These are phyloP conservation scores for Phytophthora constricta DNA, from an alignment of 352 stramenopile species.

Conservation along the genomic window DNA sequence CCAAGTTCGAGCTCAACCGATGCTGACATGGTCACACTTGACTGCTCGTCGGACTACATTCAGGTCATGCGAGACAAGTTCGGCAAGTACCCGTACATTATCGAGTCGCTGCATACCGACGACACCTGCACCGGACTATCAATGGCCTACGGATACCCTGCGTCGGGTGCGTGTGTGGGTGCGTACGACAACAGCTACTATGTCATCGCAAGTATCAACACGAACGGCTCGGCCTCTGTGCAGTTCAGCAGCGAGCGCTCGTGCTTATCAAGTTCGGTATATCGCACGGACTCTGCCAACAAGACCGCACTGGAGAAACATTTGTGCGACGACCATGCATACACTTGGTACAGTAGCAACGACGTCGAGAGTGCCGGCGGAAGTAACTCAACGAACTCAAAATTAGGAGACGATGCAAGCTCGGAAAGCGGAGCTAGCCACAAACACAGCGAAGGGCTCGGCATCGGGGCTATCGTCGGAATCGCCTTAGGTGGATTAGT, in stretches of 20 bases:
- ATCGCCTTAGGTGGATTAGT: neutral
- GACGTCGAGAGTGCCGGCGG: neutral
- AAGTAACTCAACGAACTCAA: neutral
- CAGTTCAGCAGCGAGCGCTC: neutral
- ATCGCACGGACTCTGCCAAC: neutral
- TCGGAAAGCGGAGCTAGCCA: neutral
- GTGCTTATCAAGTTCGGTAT: neutral
- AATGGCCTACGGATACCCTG: neutral
- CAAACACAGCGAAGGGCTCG: neutral
- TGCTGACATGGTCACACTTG: neutral
- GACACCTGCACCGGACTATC: neutral
- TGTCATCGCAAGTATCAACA: neutral
- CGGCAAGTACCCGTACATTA: neutral
- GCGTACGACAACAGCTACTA: constrained; percentile 2
- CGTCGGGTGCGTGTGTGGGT: neutral
- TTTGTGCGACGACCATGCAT: neutral
- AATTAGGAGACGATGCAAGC: neutral
- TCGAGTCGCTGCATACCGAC: neutral
- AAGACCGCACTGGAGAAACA: neutral
- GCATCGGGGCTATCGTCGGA: neutral
- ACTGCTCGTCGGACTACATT: neutral
- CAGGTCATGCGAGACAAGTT: neutral
- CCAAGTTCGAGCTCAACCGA: neutral
- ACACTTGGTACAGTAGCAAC: neutral
- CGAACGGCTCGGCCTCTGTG: constrained; percentile 1